Conservation (phyloP, 1,284 basidiomycete species). For the Trichosporon sp. region DNA sequence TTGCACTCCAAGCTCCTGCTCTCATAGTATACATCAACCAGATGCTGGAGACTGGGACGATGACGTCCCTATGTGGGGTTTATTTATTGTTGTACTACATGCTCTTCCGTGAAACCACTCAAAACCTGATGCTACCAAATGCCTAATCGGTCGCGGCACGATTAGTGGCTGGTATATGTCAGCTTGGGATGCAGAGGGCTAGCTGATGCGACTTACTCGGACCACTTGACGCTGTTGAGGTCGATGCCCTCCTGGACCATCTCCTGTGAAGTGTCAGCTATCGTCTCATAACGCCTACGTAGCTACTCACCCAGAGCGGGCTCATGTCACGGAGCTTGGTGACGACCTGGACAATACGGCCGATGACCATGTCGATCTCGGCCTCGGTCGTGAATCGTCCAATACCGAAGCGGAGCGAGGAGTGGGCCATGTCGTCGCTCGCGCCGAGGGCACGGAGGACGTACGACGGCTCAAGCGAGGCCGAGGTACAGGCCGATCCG, state of each 20-base stretch:
- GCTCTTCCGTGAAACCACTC: not conserved
- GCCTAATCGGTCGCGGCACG: not conserved
- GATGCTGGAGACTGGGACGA: not conserved
- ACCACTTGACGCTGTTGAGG: conserved; percentile 85
- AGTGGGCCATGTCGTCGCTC: conserved; percentile 98
- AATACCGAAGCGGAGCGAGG: conserved; percentile 93
- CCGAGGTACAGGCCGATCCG: conserved; percentile 96
- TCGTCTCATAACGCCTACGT: too few relatives aligned
- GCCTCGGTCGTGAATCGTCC: conserved; percentile 97
- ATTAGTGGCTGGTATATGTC: not conserved
- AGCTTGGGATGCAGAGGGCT: not conserved
- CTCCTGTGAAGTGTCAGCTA: not conserved
- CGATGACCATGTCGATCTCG: conserved; percentile 90
- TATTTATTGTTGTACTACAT: not conserved
- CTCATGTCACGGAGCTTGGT: conserved; percentile 68
- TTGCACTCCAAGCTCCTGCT: not conserved
- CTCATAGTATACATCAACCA: not conserved
- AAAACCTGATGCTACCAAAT: not conserved
- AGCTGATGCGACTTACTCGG: conserved; percentile 43
- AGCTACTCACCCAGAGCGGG: conserved; percentile 72
- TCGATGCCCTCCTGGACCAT: conserved; percentile 98
- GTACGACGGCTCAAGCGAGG: conserved; percentile 96
- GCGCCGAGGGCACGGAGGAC: conserved; percentile 94
- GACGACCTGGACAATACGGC: conserved; percentile 82
- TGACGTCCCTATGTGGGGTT: not conserved